Evolutionary conservation across 1,284 basidiomycete species (phyloP), one percentile per base, ranked within the genome.

Genomic region (Volvariella volvacea): DNA sequence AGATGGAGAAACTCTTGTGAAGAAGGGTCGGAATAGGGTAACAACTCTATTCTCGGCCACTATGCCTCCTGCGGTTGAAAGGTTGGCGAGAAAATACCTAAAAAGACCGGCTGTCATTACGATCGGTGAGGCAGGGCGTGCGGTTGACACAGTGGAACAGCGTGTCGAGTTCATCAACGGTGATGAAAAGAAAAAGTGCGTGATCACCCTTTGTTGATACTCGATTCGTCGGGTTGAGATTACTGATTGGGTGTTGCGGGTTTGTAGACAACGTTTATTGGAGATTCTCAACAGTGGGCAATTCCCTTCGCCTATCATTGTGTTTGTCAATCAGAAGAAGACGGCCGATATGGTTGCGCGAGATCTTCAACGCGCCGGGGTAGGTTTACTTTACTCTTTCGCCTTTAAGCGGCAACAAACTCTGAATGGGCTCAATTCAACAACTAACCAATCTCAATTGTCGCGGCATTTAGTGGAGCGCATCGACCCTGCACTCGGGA

Each of bases 321-420:
- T 95, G 10, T 99, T 99, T 67, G 93, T 97, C 71, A 99, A 98
- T 66, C 94, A 98, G 66, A 99, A 98, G 75, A 95, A 95, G 74
- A 94, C 91, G 4, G 95, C 94, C 38, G 95, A 99, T 59, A 87
- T 91, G 80, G 88, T 99, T 17, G 87, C 91, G 32, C 91, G 91
- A 62, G 93, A 96, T 58, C 71, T 99, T 6, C 80, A 83, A 43
- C 85, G 91, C 45, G 86, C 83, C 31, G 90, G 90, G 34, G 81
- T 91, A 61, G 41, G 54, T 56, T 19, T 47, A 43, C 2, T 45
- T 42, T 49, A 40, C 4, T 49, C 44, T 31, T 44, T 28, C n/a
- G 22, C 19, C 15, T 42, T 40, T 44, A 6, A 28, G 25, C 25
- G 17, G 42, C 12, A 21, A 25, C 46, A 9, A 39, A 38, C 46